These are phyloP conservation scores for Plantago coronopus DNA, from an alignment of 305 asterid species.

Conservation along the genomic window DNA sequence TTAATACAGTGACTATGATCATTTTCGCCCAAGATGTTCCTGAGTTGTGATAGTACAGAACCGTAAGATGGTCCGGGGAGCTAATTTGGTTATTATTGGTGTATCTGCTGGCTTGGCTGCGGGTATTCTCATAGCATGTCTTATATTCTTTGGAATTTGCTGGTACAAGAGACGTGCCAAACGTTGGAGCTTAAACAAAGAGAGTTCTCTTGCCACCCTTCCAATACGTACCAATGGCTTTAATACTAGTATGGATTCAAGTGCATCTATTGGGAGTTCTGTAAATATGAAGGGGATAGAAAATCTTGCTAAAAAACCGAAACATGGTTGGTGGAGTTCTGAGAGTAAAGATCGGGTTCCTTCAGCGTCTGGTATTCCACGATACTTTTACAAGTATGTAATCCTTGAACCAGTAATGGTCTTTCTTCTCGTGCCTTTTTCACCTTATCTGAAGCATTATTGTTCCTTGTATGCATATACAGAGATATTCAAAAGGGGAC, in stretches of 20 bases:
- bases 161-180: slow-evolving; percentile 62
- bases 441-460: slow-evolving; percentile 13
- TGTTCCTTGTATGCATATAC: slow-evolving; percentile 25
- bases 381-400: slow-evolving; percentile 89
- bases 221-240: slow-evolving; percentile 83
- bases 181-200: slow-evolving; percentile 43
- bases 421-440: slow-evolving; percentile 17
- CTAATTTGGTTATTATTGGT: slow-evolving; percentile 78
- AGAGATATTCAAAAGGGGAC: slow-evolving; percentile 96
- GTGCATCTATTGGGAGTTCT: slow-evolving; percentile 60
- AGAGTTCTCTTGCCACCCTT: slow-evolving; percentile 49
- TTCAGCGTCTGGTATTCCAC: slow-evolving; percentile 70
- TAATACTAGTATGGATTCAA: slow-evolving; percentile 52
- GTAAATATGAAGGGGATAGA: slow-evolving; percentile 35
- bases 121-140: slow-evolving; percentile 64
- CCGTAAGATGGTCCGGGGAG: slow-evolving; percentile 60
- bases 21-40: slow-evolving; percentile 53
- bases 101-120: slow-evolving; percentile 69
- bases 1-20: slow-evolving; percentile 29
- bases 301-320: slow-evolving; percentile 38
- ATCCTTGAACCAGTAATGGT: slow-evolving; percentile 13
- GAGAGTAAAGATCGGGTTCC: slow-evolving; percentile 50
- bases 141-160: slow-evolving; percentile 54
- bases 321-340: slow-evolving; percentile 66
- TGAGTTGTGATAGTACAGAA: slow-evolving; percentile 31